Conservation (phyloP, 768 basidiomycete species). For the Lactarius tabidus region DNA sequence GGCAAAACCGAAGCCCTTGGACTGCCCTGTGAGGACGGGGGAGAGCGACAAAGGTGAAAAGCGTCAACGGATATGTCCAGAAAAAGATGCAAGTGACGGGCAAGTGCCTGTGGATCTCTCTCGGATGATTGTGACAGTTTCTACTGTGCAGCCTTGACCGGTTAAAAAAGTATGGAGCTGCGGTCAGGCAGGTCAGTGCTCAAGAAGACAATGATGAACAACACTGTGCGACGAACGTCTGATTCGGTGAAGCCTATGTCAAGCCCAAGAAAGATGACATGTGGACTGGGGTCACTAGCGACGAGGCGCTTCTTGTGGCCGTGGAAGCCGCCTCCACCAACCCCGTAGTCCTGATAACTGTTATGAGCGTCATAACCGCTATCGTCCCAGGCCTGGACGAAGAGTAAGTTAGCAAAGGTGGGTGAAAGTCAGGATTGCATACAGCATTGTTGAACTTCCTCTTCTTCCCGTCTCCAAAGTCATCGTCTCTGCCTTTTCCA, state of each 20-base stretch:
- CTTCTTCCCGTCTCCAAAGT: constrained; percentile 69
- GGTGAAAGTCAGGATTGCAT: constrained; percentile 30
- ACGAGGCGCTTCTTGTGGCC: constrained; percentile 68
- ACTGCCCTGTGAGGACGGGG: constrained; percentile 53
- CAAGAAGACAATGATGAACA: constrained; percentile 30
- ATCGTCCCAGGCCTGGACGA: constrained; percentile 47
- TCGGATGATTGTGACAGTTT: constrained; percentile 92
- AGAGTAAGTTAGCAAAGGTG: constrained; percentile 15
- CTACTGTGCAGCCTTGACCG: constrained; percentile 67
- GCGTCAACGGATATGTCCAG: constrained; percentile 67
- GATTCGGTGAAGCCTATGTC: constrained; percentile 91
- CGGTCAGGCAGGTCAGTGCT: constrained; percentile 29
- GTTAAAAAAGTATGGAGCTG: constrained; percentile 79
- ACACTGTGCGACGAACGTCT: constrained; percentile 62
- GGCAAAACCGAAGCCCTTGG: constrained; percentile 96
- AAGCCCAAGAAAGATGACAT: constrained; percentile 93
- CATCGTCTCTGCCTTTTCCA: constrained; percentile 61
- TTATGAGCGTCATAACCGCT: constrained; percentile 36
- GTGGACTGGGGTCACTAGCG: constrained; percentile 82
- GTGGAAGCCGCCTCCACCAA: constrained; percentile 18
- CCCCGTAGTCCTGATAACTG: constrained; percentile 31
- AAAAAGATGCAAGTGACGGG: constrained; percentile 67
- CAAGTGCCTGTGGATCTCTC: constrained; percentile 95
- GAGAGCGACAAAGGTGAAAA: constrained; percentile 23
- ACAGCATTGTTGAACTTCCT: constrained; percentile 78